phyloP scores from a whole-genome alignment of 768 basidiomycete genomes.

The Termitomyces sp. region DNA sequence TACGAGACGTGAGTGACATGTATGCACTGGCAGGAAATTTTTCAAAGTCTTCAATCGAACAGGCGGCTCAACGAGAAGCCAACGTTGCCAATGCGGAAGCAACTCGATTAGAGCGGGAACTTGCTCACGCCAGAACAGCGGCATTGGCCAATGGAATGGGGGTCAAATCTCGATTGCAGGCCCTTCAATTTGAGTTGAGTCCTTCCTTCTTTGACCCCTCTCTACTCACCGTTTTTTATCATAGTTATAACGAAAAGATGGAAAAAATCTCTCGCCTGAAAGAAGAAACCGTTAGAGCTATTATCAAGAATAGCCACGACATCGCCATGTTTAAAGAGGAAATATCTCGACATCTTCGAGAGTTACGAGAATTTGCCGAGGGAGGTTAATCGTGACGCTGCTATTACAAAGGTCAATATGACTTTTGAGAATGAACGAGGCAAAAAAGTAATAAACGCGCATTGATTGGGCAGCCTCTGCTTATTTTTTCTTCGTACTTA shows the following conservation, averaged over 20 bases:
- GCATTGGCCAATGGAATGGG: conserved; percentile 80
- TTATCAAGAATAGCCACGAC: conserved; percentile 81
- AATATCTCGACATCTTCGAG: conserved; percentile 63
- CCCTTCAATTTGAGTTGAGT: conserved; percentile 69
- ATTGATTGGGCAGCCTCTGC: too few relatives aligned
- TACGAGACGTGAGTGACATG: conserved; percentile 60
- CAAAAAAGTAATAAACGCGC: too few relatives aligned
- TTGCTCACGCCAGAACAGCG: conserved; percentile 68
- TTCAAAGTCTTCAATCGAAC: background rate
- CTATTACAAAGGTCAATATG: too few relatives aligned
- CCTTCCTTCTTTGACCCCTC: background rate
- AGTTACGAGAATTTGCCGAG: conserved; percentile 63
- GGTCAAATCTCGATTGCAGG: conserved; percentile 72
- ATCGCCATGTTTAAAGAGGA: conserved; percentile 79
- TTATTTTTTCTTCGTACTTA: too few relatives aligned
- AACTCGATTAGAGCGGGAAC: conserved; percentile 59
- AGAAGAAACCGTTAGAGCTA: conserved; percentile 75
- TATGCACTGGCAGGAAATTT: background rate
- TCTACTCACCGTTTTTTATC: conserved; percentile 4
- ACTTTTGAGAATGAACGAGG: too few relatives aligned
- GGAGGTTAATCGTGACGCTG: background rate
- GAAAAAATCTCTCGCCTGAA: conserved; percentile 69
- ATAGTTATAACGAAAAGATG: conserved; percentile 73
- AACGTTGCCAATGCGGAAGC: conserved; percentile 62
- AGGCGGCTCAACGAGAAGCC: conserved; percentile 79